Percentiles rank a stretch among this genome's conserved stretches.
Conservation (phyloP, 108 stramenopile genomes). For the Licmophora abbreviata region DNA sequence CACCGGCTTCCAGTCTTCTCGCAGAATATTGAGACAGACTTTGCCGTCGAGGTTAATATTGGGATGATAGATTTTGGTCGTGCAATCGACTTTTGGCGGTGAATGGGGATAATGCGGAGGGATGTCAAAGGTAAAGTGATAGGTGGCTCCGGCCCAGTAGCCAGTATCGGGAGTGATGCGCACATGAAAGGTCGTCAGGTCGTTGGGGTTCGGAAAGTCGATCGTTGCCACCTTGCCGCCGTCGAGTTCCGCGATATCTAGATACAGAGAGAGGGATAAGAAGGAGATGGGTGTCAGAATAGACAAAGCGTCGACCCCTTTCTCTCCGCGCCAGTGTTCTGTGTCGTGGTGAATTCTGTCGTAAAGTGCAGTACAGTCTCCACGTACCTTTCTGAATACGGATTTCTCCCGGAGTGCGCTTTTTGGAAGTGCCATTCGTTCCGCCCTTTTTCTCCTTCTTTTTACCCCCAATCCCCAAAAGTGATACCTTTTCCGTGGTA, state of each 20-base stretch:
- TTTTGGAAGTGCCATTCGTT: constrained; percentile 27
- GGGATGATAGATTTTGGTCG: constrained; percentile 96
- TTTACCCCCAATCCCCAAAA: constrained; percentile 77
- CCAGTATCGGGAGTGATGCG: constrained; percentile 87
- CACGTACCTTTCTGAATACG: constrained; percentile 94
- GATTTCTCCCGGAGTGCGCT: constrained; percentile 95
- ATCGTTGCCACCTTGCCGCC: constrained; percentile 95
- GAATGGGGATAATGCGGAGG: constrained; percentile 98
- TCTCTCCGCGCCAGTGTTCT: not conserved
- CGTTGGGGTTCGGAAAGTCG: constrained; percentile 92
- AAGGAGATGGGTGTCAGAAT: not conserved
- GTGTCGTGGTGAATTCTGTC: not conserved
- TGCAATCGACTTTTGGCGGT: constrained; percentile 94
- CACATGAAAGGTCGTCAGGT: constrained; percentile 89
- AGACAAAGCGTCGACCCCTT: not conserved
- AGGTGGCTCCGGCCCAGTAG: constrained; percentile 93
- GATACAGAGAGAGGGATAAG: not conserved
- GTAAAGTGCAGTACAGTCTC: not conserved
- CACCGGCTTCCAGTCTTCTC: constrained; percentile 99
- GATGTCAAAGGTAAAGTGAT: constrained; percentile 91
- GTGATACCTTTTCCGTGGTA: constrained; percentile 34
- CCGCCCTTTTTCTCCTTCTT: constrained; percentile 70
- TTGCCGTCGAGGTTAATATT: constrained; percentile 98
- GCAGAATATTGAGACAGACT: constrained; percentile 97
- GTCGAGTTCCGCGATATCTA: constrained; percentile 98